Base-by-base conservation (phyloP, 345 rosid species). In the Xanthoceras sorbifolium region DNA sequence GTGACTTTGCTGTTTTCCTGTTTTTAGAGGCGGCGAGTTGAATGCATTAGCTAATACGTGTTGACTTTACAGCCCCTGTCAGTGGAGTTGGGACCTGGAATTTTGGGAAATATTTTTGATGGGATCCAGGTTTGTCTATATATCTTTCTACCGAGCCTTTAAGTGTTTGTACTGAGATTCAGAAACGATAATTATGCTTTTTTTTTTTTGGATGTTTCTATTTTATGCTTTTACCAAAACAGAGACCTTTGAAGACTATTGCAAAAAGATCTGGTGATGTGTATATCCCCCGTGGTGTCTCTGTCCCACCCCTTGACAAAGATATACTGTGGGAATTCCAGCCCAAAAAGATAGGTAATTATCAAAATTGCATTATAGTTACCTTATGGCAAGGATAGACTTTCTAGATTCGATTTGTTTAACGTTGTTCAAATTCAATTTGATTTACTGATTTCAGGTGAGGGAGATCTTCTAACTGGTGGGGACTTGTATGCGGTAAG, bases 231-330 rank as follows among this genome's bases (percentile, higher is more conserved):
- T 57, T 36, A 63, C 60, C 31, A 67, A 76, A 46, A 82, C 78
- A 97, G 99, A 92, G 99, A 86, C 99, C 99, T 46, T 83, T 97
- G 91, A 97, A 90, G 88, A 97, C 99, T 70, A 97, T 97, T 77
- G 99, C 99, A 5, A 94, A 76, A 76, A 82, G 57, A 86, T 97
- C 98, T 60, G 97, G 97, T 75, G 99, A 97, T 84, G 99, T 97
- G 67, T 97, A 97, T 79, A 97, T 97, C 25, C 99, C 99, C 85
- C 97, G 98, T 80, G 99, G 99, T 84, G 98, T 97, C 59, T 86
- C 99, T 71, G 99, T 97, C 28, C 99, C 99, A 0, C 94, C 99
- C 40, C 92, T 97, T 78, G 99, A 97, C 85, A 97, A 92, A 87
- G 99, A 94, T 81, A 85, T 76, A 15, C 93, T 84, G 7, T 94